Conservation (phyloP, 1,139 yeast genomes). For the Ogataea hybrid region DNA sequence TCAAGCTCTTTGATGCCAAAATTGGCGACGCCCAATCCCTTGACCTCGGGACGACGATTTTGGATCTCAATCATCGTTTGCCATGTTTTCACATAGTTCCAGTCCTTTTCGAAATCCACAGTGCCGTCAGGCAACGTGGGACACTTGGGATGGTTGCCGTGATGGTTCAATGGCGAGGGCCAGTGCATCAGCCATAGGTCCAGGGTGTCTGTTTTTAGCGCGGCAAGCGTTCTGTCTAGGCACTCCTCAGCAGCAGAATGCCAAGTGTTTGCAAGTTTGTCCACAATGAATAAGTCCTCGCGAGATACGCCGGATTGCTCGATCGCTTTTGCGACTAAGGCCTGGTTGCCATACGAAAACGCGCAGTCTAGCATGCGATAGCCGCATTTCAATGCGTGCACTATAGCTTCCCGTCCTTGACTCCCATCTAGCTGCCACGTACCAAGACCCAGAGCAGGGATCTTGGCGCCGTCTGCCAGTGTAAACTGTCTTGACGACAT, state of each 20-base stretch:
- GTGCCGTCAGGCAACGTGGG: constrained; percentile 20
- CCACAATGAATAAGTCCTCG: constrained; percentile 68
- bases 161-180: constrained; percentile 38
- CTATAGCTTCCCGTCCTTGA: constrained; percentile 46
- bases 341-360: constrained; percentile 63
- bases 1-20: constrained; percentile 45
- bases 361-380: constrained; percentile 82
- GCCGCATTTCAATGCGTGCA: constrained; percentile 68
- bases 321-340: constrained; percentile 62
- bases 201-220: constrained; percentile 43
- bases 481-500: neutral
- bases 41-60: constrained; percentile 36
- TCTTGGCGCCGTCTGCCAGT: constrained; percentile 21
- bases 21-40: constrained; percentile 59
- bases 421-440: constrained; percentile 67
- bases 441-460: constrained; percentile 73
- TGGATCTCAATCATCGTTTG: constrained; percentile 44
- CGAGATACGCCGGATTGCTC: constrained; percentile 44
- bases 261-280: constrained; percentile 57
- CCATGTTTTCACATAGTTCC: constrained; percentile 42
- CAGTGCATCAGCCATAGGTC: constrained; percentile 49
- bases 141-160: constrained; percentile 19
- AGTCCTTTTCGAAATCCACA: constrained; percentile 26
- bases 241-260: constrained; percentile 27
- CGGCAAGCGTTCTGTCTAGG: constrained; percentile 26